phyloP scores from a whole-genome alignment of 441 rosid genomes.

The Arabidopsis lyrata region DNA sequence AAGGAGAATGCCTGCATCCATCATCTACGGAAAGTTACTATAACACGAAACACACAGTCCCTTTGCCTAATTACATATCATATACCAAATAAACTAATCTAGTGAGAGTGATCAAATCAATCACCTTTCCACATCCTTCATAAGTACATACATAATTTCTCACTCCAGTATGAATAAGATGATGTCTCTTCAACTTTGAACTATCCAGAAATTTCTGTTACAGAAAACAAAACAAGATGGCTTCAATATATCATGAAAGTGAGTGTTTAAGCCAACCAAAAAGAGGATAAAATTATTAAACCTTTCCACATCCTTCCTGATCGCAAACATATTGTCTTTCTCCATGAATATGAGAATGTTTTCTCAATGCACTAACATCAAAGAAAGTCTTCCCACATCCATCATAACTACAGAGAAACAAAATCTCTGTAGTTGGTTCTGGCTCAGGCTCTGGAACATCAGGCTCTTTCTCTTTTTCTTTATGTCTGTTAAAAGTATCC shows the following conservation, averaged over 20 bases:
- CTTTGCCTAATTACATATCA: neutral
- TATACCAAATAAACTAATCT: neutral
- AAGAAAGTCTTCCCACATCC: slow-evolving; percentile 96
- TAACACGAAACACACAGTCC: neutral
- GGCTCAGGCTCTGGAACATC: slow-evolving; percentile 85
- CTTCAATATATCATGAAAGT: neutral
- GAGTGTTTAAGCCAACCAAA: neutral
- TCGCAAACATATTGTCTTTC: slow-evolving; percentile 92
- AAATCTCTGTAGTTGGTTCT: slow-evolving; percentile 95
- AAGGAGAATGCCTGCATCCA: slow-evolving; percentile 89
- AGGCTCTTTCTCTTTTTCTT: slow-evolving; percentile 74
- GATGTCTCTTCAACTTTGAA: slow-evolving; percentile 95
- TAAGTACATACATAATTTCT: slow-evolving; percentile 84
- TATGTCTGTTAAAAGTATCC: slow-evolving; percentile 66
- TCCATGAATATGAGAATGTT: slow-evolving; percentile 97
- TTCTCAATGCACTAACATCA: slow-evolving; percentile 89
- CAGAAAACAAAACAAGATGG: slow-evolving; percentile 33
- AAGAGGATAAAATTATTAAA: slow-evolving; percentile 21
- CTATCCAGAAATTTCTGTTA: slow-evolving; percentile 97
- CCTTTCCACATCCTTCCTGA: slow-evolving; percentile 88
- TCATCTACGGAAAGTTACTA: slow-evolving; percentile 14
- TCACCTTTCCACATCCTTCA: slow-evolving; percentile 99
- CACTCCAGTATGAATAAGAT: slow-evolving; percentile 92
- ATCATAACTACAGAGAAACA: slow-evolving; percentile 93
- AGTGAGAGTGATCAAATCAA: slow-evolving; percentile 35